Evolutionary conservation across 129 eudicot genomes (phyloP), one percentile per base, ranked within the genome.

Genomic region (Artemisia argyi): DNA sequence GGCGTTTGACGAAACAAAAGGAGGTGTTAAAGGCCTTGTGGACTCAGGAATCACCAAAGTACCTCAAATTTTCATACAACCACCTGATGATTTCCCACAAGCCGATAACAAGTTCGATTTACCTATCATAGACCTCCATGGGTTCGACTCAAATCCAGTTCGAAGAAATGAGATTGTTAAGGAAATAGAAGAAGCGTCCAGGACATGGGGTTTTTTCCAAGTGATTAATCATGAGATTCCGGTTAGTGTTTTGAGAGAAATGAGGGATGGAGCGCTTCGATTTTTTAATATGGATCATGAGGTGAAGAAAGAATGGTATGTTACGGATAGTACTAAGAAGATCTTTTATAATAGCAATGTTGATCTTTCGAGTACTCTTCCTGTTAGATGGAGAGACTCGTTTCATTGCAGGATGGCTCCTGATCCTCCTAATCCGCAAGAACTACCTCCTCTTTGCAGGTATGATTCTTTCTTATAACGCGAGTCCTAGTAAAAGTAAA

Each of bases 331-430:
- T 0, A 51, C 66, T 19, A 71, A 60, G 19, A 71, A 22, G 28
- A 69, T 89, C 10, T 65, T 69, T 14, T 86, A 80, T 53, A 75
- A 83, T 24, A 81, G 84, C 61, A 88, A 83, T 60, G 81, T 77
- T 57, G 86, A 88, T 73, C 73, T 85, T 57, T 85, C 75, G 19
- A 66, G 72, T 19, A 55, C 85, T 0, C 51, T 71, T 2, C 68
- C 88, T 14, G 88, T 88, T 68, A 78, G 85, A 47, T 90, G 96
- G 96, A 90, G 92, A 77, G 96, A 90, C 55, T 67, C 88, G 3
- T 65, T 78, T 59, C 66, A 46, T 64, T 73, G 80, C 55, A 14
- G 48, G 11, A 76, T 83, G 84, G 89, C 78, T 76, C 82, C 88
- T 50, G 71, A 65, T 22, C 59, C 73, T 10, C 85, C 88, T 3